phyloP scores from a whole-genome alignment of 2,329 filamentous ascomycete genomes.

The Venturia nashicola region DNA sequence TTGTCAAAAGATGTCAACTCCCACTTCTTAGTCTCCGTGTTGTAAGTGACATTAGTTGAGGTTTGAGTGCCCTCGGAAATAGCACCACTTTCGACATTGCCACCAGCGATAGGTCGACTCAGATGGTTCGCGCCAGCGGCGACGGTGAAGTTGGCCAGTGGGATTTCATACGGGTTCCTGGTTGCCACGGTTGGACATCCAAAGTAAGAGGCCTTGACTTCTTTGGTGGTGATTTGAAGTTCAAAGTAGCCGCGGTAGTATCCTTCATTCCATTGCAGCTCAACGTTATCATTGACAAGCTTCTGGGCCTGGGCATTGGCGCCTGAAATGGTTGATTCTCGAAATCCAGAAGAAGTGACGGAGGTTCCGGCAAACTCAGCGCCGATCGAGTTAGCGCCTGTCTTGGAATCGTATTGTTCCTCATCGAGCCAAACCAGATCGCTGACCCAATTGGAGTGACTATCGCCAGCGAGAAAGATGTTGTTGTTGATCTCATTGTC shows the following conservation, averaged over 20 bases:
- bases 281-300: background rate
- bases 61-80: slow-evolving; percentile 33
- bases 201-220: slow-evolving; percentile 51
- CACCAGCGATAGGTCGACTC: slow-evolving; percentile 35
- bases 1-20: background rate
- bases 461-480: slow-evolving; percentile 60
- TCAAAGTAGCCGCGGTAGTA: slow-evolving; percentile 58
- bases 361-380: slow-evolving; percentile 51
- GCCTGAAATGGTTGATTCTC: background rate
- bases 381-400: slow-evolving; percentile 30
- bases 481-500: slow-evolving; percentile 60
- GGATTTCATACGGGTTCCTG: slow-evolving; percentile 51
- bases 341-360: slow-evolving; percentile 39
- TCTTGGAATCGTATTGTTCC: slow-evolving; percentile 25
- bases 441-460: slow-evolving; percentile 47
- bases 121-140: slow-evolving; percentile 48
- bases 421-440: slow-evolving; percentile 34
- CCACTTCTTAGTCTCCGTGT: background rate
- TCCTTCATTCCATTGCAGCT: slow-evolving; percentile 6
- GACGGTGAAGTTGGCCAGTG: slow-evolving; percentile 59
- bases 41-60: background rate
- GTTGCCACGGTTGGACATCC: slow-evolving; percentile 47
- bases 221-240: slow-evolving; percentile 44
- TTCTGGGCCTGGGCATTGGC: background rate
- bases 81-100: slow-evolving; percentile 43